A percentile compares a stretch with the other conserved stretches of the same genome.
Conservation (phyloP, 371 early-diverging fungal species). For the Blakeslea trispora region DNA sequence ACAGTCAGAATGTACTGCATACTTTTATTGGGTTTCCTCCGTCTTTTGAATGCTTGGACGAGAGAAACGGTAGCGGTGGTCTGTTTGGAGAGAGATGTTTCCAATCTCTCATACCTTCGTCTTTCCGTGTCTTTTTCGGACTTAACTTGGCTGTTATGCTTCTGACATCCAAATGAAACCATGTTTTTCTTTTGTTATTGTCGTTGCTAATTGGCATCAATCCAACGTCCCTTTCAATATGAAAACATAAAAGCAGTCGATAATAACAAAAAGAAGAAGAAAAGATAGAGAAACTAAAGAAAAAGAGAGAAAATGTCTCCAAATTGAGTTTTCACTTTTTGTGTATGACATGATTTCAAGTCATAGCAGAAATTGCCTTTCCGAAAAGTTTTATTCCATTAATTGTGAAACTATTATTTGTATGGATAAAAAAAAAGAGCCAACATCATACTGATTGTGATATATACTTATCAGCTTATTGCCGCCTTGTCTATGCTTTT, state of each 20-base stretch:
- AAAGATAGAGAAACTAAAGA: background rate
- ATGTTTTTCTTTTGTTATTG: background rate
- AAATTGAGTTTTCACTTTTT: too few relatives aligned
- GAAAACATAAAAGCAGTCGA: background rate
- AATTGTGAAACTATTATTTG: background rate
- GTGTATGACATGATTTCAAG: background rate
- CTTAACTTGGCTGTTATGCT: background rate
- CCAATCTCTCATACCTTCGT: constrained; percentile 11
- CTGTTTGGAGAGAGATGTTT: constrained; percentile 20
- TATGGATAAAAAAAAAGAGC: too few relatives aligned
- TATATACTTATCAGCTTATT: too few relatives aligned
- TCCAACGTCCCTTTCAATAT: background rate
- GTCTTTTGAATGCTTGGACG: background rate
- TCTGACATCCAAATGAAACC: background rate
- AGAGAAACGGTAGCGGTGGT: constrained; percentile 23
- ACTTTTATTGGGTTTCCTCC: too few relatives aligned
- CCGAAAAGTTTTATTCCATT: background rate
- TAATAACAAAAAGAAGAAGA: background rate
- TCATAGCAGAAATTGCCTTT: background rate
- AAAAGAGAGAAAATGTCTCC: background rate
- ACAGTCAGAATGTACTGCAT: constrained; percentile 5
- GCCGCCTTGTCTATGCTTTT: too few relatives aligned
- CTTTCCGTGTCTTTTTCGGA: background rate
- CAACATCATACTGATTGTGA: too few relatives aligned
- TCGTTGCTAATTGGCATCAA: background rate